phyloP scores from a whole-genome alignment of 768 basidiomycete species.

The Tephrocybe sp. region DNA sequence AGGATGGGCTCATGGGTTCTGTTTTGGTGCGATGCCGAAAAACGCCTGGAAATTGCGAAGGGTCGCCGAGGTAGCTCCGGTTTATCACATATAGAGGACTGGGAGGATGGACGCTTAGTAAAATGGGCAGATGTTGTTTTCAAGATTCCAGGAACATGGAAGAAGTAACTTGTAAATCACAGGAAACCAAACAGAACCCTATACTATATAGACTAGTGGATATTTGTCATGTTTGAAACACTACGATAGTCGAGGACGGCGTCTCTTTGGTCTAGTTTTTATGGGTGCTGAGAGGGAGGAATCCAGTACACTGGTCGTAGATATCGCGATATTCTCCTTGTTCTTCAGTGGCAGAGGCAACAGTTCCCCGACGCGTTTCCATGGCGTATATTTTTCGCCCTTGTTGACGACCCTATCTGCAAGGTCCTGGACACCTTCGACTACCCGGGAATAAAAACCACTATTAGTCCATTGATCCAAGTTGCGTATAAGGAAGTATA shows the following conservation, averaged over 20 bases:
- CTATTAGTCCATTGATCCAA: constrained; percentile 51
- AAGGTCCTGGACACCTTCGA: constrained; percentile 36
- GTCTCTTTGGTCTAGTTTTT: constrained; percentile 13
- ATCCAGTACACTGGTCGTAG: constrained; percentile 13
- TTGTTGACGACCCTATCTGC: constrained; percentile 30
- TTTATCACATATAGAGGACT: constrained; percentile 70
- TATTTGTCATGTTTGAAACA: background rate
- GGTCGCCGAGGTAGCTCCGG: constrained; percentile 60
- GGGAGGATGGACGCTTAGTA: constrained; percentile 70
- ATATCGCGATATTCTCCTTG: constrained; percentile 34
- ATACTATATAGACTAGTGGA: constrained; percentile 1
- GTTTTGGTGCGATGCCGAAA: constrained; percentile 99
- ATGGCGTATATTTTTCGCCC: constrained; percentile 37
- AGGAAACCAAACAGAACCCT: background rate
- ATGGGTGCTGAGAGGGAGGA: constrained; percentile 15
- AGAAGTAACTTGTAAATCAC: constrained; percentile 23
- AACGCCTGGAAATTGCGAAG: constrained; percentile 68
- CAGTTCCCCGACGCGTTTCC: constrained; percentile 44
- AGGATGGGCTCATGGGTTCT: constrained; percentile 85
- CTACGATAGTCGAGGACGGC: background rate
- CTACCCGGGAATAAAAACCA: constrained; percentile 38
- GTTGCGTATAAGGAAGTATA: too few relatives aligned
- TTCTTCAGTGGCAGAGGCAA: constrained; percentile 10
- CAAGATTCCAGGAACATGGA: constrained; percentile 81
- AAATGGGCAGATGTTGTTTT: constrained; percentile 67